Conservation (phyloP, 169 alveolate genomes). For the Cryptosporidium viatorum region DNA sequence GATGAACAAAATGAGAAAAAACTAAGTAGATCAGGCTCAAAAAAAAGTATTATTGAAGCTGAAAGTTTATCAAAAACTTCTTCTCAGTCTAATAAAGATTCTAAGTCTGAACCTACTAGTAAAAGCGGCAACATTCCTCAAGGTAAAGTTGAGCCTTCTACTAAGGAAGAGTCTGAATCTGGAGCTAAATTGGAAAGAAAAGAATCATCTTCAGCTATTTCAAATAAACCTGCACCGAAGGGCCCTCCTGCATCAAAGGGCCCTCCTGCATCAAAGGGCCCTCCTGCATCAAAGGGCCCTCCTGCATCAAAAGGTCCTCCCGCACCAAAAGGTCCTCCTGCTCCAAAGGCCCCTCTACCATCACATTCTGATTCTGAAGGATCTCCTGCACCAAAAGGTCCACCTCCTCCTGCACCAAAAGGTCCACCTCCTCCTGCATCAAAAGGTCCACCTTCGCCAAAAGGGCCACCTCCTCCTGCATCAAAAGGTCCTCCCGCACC, state of each 20-base stretch:
- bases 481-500: neutral
- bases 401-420: neutral
- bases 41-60: neutral
- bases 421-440: neutral
- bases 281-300: conserved; percentile 2
- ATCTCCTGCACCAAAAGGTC: neutral
- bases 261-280: neutral
- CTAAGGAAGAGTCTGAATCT: neutral
- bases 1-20: conserved; percentile 5
- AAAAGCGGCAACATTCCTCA: neutral
- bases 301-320: conserved; percentile 20
- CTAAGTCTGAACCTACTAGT: neutral
- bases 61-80: neutral
- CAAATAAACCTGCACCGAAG: neutral
- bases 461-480: neutral
- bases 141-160: neutral
- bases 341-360: conserved; percentile 1
- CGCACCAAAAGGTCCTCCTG: neutral
- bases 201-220: neutral
- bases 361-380: neutral
- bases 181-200: neutral
- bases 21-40: neutral
- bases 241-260: neutral
- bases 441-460: neutral
- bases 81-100: neutral